Conservation (phyloP, 495 filamentous ascomycete genomes). For the Friedmanniomyces simplex region DNA sequence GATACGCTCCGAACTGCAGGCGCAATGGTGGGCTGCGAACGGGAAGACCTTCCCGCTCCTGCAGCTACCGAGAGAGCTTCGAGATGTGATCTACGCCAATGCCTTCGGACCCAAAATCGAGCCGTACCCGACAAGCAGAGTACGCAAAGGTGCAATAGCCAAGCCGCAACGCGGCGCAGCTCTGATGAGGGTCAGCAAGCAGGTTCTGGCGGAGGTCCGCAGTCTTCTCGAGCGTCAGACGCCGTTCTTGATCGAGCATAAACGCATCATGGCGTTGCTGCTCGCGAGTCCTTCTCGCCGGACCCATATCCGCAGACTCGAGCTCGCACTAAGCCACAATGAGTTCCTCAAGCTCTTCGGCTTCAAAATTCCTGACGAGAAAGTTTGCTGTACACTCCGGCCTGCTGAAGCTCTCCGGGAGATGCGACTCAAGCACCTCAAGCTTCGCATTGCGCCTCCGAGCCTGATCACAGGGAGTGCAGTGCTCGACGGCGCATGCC, state of each 20-base stretch:
- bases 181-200: neutral
- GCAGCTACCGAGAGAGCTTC: conserved; percentile 14
- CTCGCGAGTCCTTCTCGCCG: neutral
- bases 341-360: conserved; percentile 16
- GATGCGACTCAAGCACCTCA: conserved; percentile 12
- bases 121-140: conserved; percentile 6
- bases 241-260: conserved; percentile 7
- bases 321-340: conserved; percentile 11
- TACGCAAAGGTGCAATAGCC: neutral
- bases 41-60: conserved; percentile 13
- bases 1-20: neutral
- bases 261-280: neutral
- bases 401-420: neutral
- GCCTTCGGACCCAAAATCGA: conserved; percentile 9
- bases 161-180: neutral
- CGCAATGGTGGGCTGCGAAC: conserved; percentile 16
- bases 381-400: neutral
- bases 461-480: neutral
- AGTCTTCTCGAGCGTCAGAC: neutral
- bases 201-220: conserved; percentile 2
- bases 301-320: conserved; percentile 5
- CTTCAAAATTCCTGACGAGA: neutral
- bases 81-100: conserved; percentile 14
- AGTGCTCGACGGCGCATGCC: conserved; percentile 9
- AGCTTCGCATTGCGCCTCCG: conserved; percentile 4